These are phyloP conservation scores for Backusella australiensis DNA, from an alignment of 192 early-diverging fungal species.

Conservation along the genomic window DNA sequence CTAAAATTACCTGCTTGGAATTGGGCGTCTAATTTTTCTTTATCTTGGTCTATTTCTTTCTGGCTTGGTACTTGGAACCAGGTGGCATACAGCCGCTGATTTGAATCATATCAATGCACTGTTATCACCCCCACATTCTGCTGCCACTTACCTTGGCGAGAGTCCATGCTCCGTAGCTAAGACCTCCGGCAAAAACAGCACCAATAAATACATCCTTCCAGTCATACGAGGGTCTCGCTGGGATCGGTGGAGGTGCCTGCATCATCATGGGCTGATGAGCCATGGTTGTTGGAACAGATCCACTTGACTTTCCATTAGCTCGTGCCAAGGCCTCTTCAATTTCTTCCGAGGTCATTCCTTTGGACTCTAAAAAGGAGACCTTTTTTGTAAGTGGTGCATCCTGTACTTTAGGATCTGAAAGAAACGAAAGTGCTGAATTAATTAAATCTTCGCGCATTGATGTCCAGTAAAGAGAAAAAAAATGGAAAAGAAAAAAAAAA, in stretches of 20 bases:
- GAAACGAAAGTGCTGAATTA: constrained; percentile 86
- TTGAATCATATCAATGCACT: not conserved
- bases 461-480: not conserved
- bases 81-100: constrained; percentile 55
- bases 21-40: constrained; percentile 65
- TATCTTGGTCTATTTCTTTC: constrained; percentile 69
- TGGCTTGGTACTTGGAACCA: constrained; percentile 58
- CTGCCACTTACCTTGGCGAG: constrained; percentile 62
- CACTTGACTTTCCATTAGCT: constrained; percentile 45
- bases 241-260: constrained; percentile 34
- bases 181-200: constrained; percentile 80
- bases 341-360: constrained; percentile 89
- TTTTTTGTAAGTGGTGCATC: constrained; percentile 85
- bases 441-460: constrained; percentile 69
- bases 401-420: constrained; percentile 91
- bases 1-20: constrained; percentile 43
- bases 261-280: not conserved
- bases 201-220: constrained; percentile 96
- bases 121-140: not conserved
- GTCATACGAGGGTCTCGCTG: constrained; percentile 61
- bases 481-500: not conserved
- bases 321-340: constrained; percentile 86
- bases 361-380: constrained; percentile 92
- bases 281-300: constrained; percentile 12
- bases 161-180: constrained; percentile 78